Percentiles rank a stretch among this genome's conserved stretches.
phyloP scores from a whole-genome alignment of 768 basidiomycete genomes.

The Lenzites betulinus region DNA sequence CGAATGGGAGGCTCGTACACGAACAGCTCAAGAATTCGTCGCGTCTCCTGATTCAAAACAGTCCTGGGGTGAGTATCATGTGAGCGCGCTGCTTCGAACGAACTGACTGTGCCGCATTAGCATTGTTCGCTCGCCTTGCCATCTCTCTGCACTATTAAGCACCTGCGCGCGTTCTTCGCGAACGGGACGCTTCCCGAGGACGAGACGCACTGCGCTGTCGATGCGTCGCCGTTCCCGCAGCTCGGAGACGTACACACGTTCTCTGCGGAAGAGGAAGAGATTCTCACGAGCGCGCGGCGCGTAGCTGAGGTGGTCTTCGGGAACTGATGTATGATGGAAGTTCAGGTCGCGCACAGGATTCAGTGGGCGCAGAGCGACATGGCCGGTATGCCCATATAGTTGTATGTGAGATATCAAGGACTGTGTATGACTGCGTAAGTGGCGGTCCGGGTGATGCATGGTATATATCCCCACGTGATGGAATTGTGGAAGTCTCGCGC shows the following conservation, averaged over 20 bases:
- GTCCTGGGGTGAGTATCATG: slow-evolving; percentile 29
- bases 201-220: slow-evolving; percentile 26
- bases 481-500: no score
- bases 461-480: no score
- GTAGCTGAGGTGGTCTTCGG: background rate
- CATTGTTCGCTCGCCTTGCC: slow-evolving; percentile 25
- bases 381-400: background rate
- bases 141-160: slow-evolving; percentile 29
- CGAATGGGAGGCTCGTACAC: slow-evolving; percentile 28
- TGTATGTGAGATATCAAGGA: background rate
- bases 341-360: background rate
- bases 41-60: slow-evolving; percentile 31
- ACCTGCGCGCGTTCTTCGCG: slow-evolving; percentile 28
- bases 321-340: background rate
- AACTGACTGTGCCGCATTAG: slow-evolving; percentile 5
- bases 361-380: background rate
- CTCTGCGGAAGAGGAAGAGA: slow-evolving; percentile 3
- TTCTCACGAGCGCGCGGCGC: background rate
- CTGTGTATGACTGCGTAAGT: no score
- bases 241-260: background rate
- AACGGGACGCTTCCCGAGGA: slow-evolving; percentile 31
- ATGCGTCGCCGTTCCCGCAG: slow-evolving; percentile 3
- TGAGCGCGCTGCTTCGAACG: background rate
- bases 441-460: no score
- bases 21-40: slow-evolving; percentile 28